Base-by-base conservation (phyloP, 2,329 filamentous ascomycete genomes). In the Dothistroma septosporum region DNA sequence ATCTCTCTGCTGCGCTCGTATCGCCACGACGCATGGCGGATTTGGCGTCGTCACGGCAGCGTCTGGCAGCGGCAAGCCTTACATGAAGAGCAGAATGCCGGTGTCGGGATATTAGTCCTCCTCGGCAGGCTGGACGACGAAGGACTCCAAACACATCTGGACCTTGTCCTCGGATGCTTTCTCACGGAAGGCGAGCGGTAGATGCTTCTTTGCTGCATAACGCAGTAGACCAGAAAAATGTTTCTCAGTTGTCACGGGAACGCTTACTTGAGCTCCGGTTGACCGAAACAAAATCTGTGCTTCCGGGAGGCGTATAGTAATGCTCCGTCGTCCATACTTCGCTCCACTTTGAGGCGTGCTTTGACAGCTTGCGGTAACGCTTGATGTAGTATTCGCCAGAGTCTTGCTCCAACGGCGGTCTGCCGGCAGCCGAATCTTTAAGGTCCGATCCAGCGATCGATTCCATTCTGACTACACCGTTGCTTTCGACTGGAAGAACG, bases 261-360 rank as follows among this genome's bases (percentile, higher is more conserved):
- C 31, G 31, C 19, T n/a, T 53, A 9, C 50, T 28, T n/a, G 24
- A 32, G 19, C 24, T 53, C 19, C 10, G 10, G 31, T 53, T 53
- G n/a, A 53, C 50, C 10, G 50, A 5, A n/a, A 53, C n/a, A 6
- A 32, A 53, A 11, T 35, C 50, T 12, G 14, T 10, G 21, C 50
- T 35, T 4, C 31, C n/a, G 4, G 50, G 24, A 16, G 50, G 50
- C 31, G 28, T 32, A 14, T 32, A 53, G 31, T 32, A 53, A 19
- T 53, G 50, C 50, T 53, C 50, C 31, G 16, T 35, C 8, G 31
- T 53, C 50, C 50, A 35, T 16, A 35, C 31, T 53, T 53, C 50
- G 31, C n/a, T 35, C 50, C 50, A 53, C 31, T 31, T 32, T n/a
- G 50, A 32, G 24, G 16, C 24, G 28, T 35, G 14, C 50, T 35